Evolutionary conservation across 139 green algal species (phyloP).

Genomic region (Microglena sp.): DNA sequence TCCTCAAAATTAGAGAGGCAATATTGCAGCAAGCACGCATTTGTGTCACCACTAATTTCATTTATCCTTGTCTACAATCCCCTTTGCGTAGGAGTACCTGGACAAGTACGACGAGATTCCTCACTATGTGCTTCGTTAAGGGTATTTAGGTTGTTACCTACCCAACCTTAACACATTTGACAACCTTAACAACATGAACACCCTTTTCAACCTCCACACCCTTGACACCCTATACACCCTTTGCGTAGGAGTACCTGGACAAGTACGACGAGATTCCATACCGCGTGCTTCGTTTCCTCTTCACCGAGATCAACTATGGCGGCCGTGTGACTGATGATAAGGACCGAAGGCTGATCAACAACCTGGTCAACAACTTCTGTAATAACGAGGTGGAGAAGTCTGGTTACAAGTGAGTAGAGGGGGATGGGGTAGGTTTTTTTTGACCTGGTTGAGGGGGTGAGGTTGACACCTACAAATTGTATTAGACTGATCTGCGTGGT

Average conservation of each 20-base stretch:
- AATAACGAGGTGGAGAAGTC: slow-evolving; percentile 22
- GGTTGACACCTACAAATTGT: no score
- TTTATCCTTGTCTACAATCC: no score
- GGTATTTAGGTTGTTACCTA: no score
- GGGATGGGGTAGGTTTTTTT: no score
- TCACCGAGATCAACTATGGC: slow-evolving; percentile 74
- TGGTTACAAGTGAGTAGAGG: slow-evolving; percentile 15
- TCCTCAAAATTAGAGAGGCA: no score
- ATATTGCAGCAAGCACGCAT: no score
- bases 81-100: slow-evolving; percentile 46
- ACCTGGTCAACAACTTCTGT: slow-evolving; percentile 56
- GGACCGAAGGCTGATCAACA: slow-evolving; percentile 63
- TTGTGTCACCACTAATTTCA: no score
- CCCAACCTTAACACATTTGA: no score
- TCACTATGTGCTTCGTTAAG: no score
- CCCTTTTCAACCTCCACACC: no score
- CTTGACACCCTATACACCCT: background rate
- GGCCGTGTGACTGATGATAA: slow-evolving; percentile 71
- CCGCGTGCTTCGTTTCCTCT: slow-evolving; percentile 56
- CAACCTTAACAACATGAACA: no score
- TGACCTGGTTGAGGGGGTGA: no score
- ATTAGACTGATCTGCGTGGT: background rate
- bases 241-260: slow-evolving; percentile 54
- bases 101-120: slow-evolving; percentile 42
- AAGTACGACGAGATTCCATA: slow-evolving; percentile 37